Base-by-base conservation (phyloP, 164 flowering plant species). In the Akebia trifoliata region DNA sequence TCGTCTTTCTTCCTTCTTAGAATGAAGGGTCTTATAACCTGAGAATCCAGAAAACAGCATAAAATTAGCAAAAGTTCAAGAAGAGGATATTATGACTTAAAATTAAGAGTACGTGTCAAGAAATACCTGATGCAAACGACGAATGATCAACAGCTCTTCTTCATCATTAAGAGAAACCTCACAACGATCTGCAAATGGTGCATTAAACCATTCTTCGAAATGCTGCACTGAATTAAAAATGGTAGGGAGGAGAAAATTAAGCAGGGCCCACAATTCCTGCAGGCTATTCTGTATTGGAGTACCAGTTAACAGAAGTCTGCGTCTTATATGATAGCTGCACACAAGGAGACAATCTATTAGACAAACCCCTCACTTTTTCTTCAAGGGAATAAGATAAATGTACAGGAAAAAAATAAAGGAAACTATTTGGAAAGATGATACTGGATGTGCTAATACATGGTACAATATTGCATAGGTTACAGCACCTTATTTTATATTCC, bases 131-230 rank as follows among this genome's bases (percentile, higher is more conserved):
- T 94, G 99, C 76, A 94, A 64, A 50, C 99, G 99, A 22, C 83
- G 92, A 65, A 94, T 90, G 62, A 94, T 69, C 64, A 94, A 65
- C 22, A 87, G 69, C 65, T 94, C 80, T 72, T 94, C 97, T 71
- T 94, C 99, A 61, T 94, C 96, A 12, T 86, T 78, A 42, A 94
- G 79, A 66, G 83, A 59, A 63, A 85, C 85, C 65, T 85, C 91
- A 65, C 80, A 76, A 45, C 86, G 78, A 65, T 88, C 99, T 35
- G 87, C 93, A 70, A 94, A 94, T 26, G 99, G 99, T 40, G 99
- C 96, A 84, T 90, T 94, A 61, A 94, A 94, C 99, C 99, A 94
- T 64, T 94, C 97, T 75, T 89, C 95, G 62, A 94, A 94, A 66
- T 94, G 85, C 47, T 86, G 73, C 48, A 86, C 95, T 12, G 97